Percentiles rank a stretch among this genome's conserved stretches.
phyloP scores from a whole-genome alignment of 129 eudicot species.

The Chrysanthemum lavandulifolium region DNA sequence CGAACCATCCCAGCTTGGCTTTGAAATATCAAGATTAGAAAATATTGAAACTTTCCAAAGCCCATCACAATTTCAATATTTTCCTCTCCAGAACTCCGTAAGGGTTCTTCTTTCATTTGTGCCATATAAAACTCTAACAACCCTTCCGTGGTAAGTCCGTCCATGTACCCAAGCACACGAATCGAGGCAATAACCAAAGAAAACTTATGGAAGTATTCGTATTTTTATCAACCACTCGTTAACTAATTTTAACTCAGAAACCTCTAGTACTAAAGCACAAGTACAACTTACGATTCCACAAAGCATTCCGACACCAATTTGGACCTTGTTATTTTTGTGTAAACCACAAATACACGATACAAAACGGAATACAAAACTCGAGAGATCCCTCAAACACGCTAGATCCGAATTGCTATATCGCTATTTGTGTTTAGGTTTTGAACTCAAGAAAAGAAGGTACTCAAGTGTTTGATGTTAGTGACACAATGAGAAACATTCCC shows the following conservation, averaged over 20 bases:
- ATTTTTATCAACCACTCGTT: not conserved
- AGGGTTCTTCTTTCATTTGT: not conserved
- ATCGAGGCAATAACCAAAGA: slow-evolving; percentile 30
- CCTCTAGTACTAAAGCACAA: slow-evolving; percentile 11
- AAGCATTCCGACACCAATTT: slow-evolving; percentile 25
- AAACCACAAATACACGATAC: not conserved
- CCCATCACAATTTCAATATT: slow-evolving; percentile 16
- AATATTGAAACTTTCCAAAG: slow-evolving; percentile 12
- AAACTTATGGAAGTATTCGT: slow-evolving; percentile 13
- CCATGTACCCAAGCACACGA: slow-evolving; percentile 25
- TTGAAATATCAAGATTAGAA: not conserved
- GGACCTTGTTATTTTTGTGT: not conserved
- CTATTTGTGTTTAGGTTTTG: too few relatives aligned
- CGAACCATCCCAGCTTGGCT: slow-evolving; percentile 2
- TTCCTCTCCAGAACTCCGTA: slow-evolving; percentile 15
- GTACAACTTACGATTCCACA: slow-evolving; percentile 6
- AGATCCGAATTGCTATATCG: not conserved
- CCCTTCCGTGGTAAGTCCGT: slow-evolving; percentile 19
- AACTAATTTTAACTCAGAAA: slow-evolving; percentile 16
- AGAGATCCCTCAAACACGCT: slow-evolving; percentile 3
- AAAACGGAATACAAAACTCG: slow-evolving; percentile 10
- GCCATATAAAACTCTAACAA: slow-evolving; percentile 12
- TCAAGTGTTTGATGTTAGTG: not conserved
- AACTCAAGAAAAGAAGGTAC: too few relatives aligned
- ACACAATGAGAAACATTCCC: slow-evolving; percentile 7